A percentile compares a stretch with the other conserved stretches of the same genome.
These are phyloP conservation scores for Podila epicladia DNA, from an alignment of 192 early-diverging fungal species.

Conservation along the genomic window DNA sequence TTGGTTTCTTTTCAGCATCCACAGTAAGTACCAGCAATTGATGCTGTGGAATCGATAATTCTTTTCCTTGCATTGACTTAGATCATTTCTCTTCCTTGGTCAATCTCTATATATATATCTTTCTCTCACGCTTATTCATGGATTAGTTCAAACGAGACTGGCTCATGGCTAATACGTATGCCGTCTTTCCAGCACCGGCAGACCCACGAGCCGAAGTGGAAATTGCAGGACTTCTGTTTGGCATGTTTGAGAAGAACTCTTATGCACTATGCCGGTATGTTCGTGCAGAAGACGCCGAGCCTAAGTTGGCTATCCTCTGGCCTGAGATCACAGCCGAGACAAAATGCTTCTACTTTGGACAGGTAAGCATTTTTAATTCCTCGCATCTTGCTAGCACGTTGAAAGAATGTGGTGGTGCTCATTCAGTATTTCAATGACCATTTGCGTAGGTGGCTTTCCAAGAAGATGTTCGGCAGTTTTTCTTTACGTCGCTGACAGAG, in stretches of 20 bases:
- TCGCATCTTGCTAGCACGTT: not conserved
- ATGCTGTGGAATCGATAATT: not conserved
- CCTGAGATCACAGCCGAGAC: constrained; percentile 55
- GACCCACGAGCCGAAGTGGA: constrained; percentile 40
- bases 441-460: constrained; percentile 66
- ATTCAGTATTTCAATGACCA: too few species aligned
- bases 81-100: not conserved
- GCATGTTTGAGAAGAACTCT: constrained; percentile 57
- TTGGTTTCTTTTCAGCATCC: constrained; percentile 64
- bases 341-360: constrained; percentile 57
- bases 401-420: too few species aligned
- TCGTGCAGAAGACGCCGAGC: constrained; percentile 52
- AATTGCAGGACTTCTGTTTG: constrained; percentile 64
- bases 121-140: not conserved
- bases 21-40: constrained; percentile 39
- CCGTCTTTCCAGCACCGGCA: constrained; percentile 59
- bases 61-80: not conserved
- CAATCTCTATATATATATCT: not conserved
- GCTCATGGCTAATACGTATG: constrained; percentile 62
- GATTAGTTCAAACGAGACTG: constrained; percentile 65
- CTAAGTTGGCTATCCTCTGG: constrained; percentile 71
- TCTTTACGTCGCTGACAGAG: constrained; percentile 62
- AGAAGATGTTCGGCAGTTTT: constrained; percentile 68
- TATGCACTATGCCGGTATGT: constrained; percentile 74
- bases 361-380: constrained; percentile 27